A percentile compares a stretch with the other conserved stretches of the same genome.
phyloP scores from a whole-genome alignment of 169 alveolate genomes.

The Cytauxzoon felis region DNA sequence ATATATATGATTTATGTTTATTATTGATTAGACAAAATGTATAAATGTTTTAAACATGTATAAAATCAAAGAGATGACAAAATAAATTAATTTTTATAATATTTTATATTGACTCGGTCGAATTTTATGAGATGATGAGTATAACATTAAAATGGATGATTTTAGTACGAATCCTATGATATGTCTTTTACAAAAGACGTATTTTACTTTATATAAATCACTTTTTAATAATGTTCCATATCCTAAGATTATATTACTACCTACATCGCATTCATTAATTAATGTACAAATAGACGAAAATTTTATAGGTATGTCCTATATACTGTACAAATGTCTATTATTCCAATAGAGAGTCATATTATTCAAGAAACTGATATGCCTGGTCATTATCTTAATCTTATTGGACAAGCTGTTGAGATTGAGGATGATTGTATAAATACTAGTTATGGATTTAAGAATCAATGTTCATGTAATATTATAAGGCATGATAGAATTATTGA shows the following conservation, averaged over 20 bases:
- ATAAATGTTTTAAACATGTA: no score
- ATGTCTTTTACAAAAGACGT: slow-evolving; percentile 45
- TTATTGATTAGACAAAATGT: no score
- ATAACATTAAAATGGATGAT: slow-evolving; percentile 17
- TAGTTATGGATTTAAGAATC: slow-evolving; percentile 56
- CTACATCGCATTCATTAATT: slow-evolving; percentile 43
- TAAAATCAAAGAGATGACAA: no score
- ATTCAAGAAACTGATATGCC: slow-evolving; percentile 38
- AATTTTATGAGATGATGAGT: no score
- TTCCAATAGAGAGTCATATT: slow-evolving; percentile 39
- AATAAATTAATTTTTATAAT: no score
- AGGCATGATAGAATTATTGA: slow-evolving; percentile 24
- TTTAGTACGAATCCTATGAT: slow-evolving; percentile 42
- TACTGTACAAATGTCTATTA: no score
- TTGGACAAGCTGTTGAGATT: slow-evolving; percentile 50
- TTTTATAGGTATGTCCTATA: slow-evolving; percentile 29
- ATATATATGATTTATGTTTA: no score
- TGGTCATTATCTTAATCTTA: slow-evolving; percentile 20
- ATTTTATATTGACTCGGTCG: no score
- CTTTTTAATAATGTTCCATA: slow-evolving; percentile 20
- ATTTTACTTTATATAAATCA: slow-evolving; percentile 14
- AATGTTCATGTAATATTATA: slow-evolving; percentile 24
- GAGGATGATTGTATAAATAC: slow-evolving; percentile 29
- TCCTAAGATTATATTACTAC: slow-evolving; percentile 31
- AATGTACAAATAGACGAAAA: slow-evolving; percentile 19